phyloP scores from a whole-genome alignment of 164 flowering plant species.

The Dillenia turbinata region DNA sequence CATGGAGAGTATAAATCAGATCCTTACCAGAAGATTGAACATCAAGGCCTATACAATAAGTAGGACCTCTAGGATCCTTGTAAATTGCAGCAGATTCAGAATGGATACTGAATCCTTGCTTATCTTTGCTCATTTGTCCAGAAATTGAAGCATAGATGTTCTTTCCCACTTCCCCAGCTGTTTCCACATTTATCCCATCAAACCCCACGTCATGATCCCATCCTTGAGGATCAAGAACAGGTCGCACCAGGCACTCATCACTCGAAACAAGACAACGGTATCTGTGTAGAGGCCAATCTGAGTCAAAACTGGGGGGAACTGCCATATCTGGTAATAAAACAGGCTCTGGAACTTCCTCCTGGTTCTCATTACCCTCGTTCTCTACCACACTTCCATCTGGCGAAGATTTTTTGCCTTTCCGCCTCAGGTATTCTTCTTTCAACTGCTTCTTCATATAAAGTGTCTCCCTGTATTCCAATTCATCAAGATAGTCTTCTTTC shows the following conservation, averaged over 20 bases:
- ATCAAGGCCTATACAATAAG: constrained; percentile 51
- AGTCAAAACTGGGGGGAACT: constrained; percentile 77
- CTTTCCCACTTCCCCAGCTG: constrained; percentile 34
- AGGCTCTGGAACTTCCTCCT: constrained; percentile 47
- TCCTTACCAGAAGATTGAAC: constrained; percentile 69
- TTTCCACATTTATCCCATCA: constrained; percentile 87
- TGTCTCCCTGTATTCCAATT: constrained; percentile 86
- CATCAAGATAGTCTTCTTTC: constrained; percentile 83
- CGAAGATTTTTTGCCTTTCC: constrained; percentile 28
- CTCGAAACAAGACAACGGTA: constrained; percentile 63
- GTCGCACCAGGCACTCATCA: constrained; percentile 75
- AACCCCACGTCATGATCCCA: constrained; percentile 99
- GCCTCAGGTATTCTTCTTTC: constrained; percentile 48
- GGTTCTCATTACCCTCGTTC: constrained; percentile 34
- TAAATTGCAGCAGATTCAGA: constrained; percentile 59
- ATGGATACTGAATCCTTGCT: constrained; percentile 68
- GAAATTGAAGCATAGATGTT: constrained; percentile 45
- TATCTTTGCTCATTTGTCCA: constrained; percentile 91
- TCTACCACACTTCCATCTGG: constrained; percentile 15
- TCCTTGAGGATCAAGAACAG: constrained; percentile 87
- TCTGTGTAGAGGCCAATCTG: constrained; percentile 68
- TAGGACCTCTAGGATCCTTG: constrained; percentile 37
- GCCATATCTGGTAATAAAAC: constrained; percentile 70
- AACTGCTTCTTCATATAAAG: constrained; percentile 82
- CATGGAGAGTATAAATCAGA: constrained; percentile 52